Conservation (phyloP, 1,139 yeast genomes). For the Arxiozyma bovina region DNA sequence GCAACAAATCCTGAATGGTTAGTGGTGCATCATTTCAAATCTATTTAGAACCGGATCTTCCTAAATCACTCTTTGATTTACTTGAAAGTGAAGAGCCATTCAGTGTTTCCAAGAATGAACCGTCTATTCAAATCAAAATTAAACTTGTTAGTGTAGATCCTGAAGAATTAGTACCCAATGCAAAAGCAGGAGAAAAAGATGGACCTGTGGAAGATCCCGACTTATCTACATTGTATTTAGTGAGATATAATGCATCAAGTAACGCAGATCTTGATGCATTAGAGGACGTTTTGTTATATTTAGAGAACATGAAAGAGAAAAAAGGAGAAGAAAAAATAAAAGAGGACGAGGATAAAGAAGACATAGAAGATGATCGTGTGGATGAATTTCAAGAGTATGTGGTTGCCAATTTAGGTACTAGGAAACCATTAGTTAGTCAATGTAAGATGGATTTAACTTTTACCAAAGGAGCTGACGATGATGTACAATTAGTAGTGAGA, state of each 20-base stretch:
- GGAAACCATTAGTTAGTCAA: slow-evolving; percentile 41
- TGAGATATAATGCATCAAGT: slow-evolving; percentile 33
- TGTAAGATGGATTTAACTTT: slow-evolving; percentile 84
- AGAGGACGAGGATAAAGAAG: slow-evolving; percentile 26
- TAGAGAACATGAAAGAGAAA: slow-evolving; percentile 30
- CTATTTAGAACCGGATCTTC: slow-evolving; percentile 4
- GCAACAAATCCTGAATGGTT: neutral
- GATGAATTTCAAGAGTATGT: slow-evolving; percentile 69
- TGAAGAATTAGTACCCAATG: slow-evolving; percentile 32
- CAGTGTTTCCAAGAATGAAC: neutral
- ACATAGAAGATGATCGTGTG: slow-evolving; percentile 33
- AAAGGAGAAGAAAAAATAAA: slow-evolving; percentile 32
- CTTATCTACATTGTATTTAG: slow-evolving; percentile 1
- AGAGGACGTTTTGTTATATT: slow-evolving; percentile 42
- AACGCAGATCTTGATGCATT: slow-evolving; percentile 32
- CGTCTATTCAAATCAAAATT: slow-evolving; percentile 53
- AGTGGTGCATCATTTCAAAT: slow-evolving; percentile 1
- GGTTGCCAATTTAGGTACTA: slow-evolving; percentile 83
- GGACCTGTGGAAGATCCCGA: neutral
- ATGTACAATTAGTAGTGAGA: slow-evolving; percentile 83
- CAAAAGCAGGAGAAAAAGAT: neutral
- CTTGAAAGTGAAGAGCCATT: neutral
- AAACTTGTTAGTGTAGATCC: slow-evolving; percentile 95
- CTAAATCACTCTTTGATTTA: slow-evolving; percentile 1
- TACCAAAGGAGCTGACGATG: slow-evolving; percentile 65